Conservation (phyloP, 768 basidiomycete genomes). For the Dentipellis fragilis region DNA sequence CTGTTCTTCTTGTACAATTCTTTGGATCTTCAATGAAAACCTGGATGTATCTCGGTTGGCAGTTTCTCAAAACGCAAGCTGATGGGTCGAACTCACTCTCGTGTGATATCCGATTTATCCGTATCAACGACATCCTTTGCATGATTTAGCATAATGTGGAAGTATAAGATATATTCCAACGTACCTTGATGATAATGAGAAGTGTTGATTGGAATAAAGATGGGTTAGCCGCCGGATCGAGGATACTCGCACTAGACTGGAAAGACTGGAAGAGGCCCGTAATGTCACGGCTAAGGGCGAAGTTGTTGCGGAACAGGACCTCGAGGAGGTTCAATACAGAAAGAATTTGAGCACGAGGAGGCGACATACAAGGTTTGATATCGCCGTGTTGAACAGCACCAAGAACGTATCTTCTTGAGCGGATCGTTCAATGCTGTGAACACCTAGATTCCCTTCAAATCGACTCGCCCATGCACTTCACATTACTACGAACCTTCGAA, state of each 20-base stretch:
- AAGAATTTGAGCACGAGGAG: not conserved
- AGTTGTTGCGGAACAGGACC: conserved; percentile 60
- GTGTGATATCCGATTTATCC: conserved; percentile 46
- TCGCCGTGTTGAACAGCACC: conserved; percentile 54
- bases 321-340: conserved; percentile 12
- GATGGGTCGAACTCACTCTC: conserved; percentile 32
- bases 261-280: conserved; percentile 53
- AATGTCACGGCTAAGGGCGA: conserved; percentile 50
- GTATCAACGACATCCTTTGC: conserved; percentile 52
- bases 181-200: conserved; percentile 54
- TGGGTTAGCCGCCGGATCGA: conserved; percentile 51
- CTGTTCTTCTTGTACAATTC: conserved; percentile 53
- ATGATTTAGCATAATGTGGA: not conserved
- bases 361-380: conserved; percentile 45
- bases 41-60: conserved; percentile 21
- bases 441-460: conserved; percentile 25
- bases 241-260: conserved; percentile 43
- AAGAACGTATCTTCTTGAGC: conserved; percentile 55
- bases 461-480: not conserved
- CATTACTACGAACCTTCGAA: conserved; percentile 40
- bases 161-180: not conserved
- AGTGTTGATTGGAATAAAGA: conserved; percentile 49
- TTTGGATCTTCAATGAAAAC: conserved; percentile 46
- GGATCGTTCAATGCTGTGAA: conserved; percentile 55
- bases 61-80: not conserved